These are phyloP conservation scores for Niveomyces coronatus DNA, from an alignment of 2,329 filamentous ascomycete genomes.

Conservation along the genomic window DNA sequence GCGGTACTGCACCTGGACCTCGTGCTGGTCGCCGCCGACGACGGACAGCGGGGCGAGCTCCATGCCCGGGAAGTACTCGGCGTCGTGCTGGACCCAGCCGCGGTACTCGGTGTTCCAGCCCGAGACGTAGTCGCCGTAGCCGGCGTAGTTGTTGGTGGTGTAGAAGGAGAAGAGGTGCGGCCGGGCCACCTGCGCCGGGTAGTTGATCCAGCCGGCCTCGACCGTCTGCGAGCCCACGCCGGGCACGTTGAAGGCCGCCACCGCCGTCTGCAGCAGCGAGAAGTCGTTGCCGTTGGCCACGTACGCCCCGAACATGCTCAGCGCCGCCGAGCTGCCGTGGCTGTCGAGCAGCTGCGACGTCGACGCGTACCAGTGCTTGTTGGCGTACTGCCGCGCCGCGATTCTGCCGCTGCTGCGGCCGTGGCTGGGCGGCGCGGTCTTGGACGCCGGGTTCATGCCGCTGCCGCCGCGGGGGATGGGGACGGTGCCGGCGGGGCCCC, in stretches of 20 bases:
- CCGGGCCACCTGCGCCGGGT: conserved; percentile 1
- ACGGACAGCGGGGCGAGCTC: conserved; percentile 5
- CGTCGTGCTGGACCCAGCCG: conserved; percentile 10
- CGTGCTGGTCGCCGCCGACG: conserved; percentile 5
- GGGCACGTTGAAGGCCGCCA: conserved; percentile 2
- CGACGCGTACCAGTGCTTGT: conserved; percentile 9
- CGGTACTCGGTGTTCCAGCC: conserved; percentile 11
- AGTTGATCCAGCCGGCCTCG: conserved; percentile 11
- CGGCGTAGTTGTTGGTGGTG: conserved; percentile 9
- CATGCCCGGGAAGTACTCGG: conserved; percentile 11
- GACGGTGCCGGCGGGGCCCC: conserved; percentile 10
- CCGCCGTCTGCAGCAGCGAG: conserved; percentile 11
- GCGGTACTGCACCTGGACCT: conserved; percentile 7
- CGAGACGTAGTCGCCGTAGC: conserved; percentile 6
- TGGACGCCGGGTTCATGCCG: not conserved
- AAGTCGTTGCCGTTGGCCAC: conserved; percentile 9
- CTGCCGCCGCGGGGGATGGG: conserved; percentile 10
- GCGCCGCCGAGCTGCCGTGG: conserved; percentile 3
- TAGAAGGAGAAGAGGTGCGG: conserved; percentile 10
- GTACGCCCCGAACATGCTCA: conserved; percentile 10
- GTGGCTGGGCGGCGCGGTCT: not conserved
- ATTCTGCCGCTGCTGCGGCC: not conserved
- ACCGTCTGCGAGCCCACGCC: conserved; percentile 9
- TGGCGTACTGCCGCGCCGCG: conserved; percentile 5
- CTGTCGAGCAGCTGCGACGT: conserved; percentile 1